These are phyloP conservation scores for Phytophthora fragariae DNA, from an alignment of 352 stramenopile genomes.

Conservation along the genomic window DNA sequence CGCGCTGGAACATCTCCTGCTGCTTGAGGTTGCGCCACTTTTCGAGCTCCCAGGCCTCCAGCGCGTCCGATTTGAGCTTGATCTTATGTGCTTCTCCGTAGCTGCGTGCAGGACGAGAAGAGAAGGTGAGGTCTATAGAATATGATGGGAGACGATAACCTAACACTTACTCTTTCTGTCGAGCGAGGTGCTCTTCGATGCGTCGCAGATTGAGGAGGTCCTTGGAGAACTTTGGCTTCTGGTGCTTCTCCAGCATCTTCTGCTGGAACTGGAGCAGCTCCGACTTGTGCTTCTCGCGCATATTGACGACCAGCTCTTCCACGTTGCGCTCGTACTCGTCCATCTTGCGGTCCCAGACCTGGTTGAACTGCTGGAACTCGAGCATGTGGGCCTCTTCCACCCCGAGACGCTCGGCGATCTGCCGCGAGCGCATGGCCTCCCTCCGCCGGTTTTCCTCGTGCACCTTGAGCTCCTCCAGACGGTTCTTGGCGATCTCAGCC, in stretches of 20 bases:
- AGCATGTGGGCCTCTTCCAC: slow-evolving; percentile 98
- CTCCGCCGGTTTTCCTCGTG: slow-evolving; percentile 96
- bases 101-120: slow-evolving; percentile 23
- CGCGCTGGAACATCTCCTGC: slow-evolving; percentile 95
- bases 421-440: slow-evolving; percentile 95
- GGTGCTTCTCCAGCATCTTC: slow-evolving; percentile 91
- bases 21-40: slow-evolving; percentile 96
- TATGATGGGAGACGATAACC: neutral
- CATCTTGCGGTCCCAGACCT: slow-evolving; percentile 97
- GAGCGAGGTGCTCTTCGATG: slow-evolving; percentile 94
- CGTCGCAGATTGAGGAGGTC: slow-evolving; percentile 94
- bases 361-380: slow-evolving; percentile 98
- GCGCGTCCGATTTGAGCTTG: slow-evolving; percentile 95
- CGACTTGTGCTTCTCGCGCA: slow-evolving; percentile 90
- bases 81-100: slow-evolving; percentile 97
- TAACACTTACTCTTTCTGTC: slow-evolving; percentile 83
- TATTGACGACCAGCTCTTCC: slow-evolving; percentile 89
- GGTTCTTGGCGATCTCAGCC: slow-evolving; percentile 97
- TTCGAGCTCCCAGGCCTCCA: slow-evolving; percentile 95
- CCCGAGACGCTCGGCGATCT: slow-evolving; percentile 95
- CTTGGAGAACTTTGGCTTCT: slow-evolving; percentile 94
- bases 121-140: neutral
- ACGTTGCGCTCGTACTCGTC: slow-evolving; percentile 95
- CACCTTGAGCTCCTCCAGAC: slow-evolving; percentile 96
- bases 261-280: slow-evolving; percentile 95